Conservation (phyloP, 208 protist genomes). For the Jaenimonas drosophilae region DNA sequence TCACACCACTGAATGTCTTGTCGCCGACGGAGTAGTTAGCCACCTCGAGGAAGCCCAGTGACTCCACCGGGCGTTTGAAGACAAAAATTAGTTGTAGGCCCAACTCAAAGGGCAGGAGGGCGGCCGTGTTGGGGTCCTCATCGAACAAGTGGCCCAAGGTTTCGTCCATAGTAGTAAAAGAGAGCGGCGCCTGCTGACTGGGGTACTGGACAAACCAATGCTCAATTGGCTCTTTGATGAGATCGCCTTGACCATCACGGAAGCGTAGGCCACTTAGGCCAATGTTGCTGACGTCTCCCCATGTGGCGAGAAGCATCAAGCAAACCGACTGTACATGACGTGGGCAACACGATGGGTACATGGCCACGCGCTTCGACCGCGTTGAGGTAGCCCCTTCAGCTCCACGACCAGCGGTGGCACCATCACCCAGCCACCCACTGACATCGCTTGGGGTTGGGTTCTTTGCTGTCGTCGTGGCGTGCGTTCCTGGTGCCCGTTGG, state of each 20-base stretch:
- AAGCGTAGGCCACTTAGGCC: conserved; percentile 53
- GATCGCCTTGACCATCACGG: conserved; percentile 27
- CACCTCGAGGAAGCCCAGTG: conserved; percentile 53
- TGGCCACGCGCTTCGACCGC: not conserved
- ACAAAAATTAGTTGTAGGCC: conserved; percentile 46
- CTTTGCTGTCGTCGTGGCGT: no score
- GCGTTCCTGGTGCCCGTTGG: no score
- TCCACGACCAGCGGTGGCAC: no score
- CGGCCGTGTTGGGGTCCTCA: conserved; percentile 22
- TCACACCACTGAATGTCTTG: conserved; percentile 54
- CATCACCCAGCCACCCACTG: no score
- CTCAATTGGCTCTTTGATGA: conserved; percentile 14
- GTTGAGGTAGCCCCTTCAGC: no score
- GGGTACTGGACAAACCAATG: conserved; percentile 32
- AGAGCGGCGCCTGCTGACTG: not conserved
- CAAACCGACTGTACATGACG: conserved; percentile 27
- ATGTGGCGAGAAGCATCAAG: conserved; percentile 51
- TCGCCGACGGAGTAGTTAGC: conserved; percentile 58
- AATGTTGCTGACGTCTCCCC: conserved; percentile 41
- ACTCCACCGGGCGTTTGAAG: conserved; percentile 25
- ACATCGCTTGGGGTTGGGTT: no score
- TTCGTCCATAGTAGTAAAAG: not conserved
- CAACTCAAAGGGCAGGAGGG: conserved; percentile 32
- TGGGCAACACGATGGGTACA: conserved; percentile 14
- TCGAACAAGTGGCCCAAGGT: conserved; percentile 23